These are phyloP conservation scores for Scheffersomyces parashehatae DNA, from an alignment of 1,139 yeast genomes.

Conservation along the genomic window DNA sequence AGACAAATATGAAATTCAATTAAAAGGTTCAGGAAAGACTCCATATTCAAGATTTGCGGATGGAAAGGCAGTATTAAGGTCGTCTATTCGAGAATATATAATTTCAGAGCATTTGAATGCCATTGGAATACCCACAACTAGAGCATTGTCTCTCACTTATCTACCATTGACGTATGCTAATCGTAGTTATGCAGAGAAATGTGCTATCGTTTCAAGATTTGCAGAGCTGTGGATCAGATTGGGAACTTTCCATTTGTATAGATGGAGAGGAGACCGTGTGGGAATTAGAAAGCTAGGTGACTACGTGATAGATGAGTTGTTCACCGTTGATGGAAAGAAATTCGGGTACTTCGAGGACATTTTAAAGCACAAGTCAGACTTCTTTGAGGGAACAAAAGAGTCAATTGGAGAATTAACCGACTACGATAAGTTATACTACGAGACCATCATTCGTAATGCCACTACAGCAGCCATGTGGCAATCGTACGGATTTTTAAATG, in stretches of 20 bases:
- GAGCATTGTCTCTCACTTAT: slow-evolving; percentile 73
- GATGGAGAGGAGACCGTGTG: slow-evolving; percentile 68
- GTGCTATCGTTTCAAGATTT: slow-evolving; percentile 84
- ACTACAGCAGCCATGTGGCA: slow-evolving; percentile 83
- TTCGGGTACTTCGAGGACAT: slow-evolving; percentile 36
- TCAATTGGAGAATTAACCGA: slow-evolving; percentile 47
- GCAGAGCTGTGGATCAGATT: slow-evolving; percentile 86
- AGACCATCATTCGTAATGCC: slow-evolving; percentile 73
- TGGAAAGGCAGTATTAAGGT: slow-evolving; percentile 89
- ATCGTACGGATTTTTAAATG: slow-evolving; percentile 87
- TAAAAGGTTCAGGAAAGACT: slow-evolving; percentile 90
- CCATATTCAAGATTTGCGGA: slow-evolving; percentile 95
- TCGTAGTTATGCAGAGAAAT: slow-evolving; percentile 69
- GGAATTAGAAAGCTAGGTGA: slow-evolving; percentile 68
- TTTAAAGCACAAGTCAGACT: slow-evolving; percentile 16
- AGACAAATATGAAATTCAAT: slow-evolving; percentile 62
- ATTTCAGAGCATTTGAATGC: slow-evolving; percentile 81
- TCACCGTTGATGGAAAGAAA: slow-evolving; percentile 35
- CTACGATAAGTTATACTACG: slow-evolving; percentile 72
- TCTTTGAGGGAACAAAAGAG: slow-evolving; percentile 17
- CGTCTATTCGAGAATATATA: slow-evolving; percentile 84
- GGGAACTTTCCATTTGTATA: slow-evolving; percentile 85
- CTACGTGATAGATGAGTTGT: slow-evolving; percentile 69
- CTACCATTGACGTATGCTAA: slow-evolving; percentile 79
- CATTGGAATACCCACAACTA: slow-evolving; percentile 81